phyloP scores from a whole-genome alignment of 78 protist species.

The Cyanophora paradoxa region DNA sequence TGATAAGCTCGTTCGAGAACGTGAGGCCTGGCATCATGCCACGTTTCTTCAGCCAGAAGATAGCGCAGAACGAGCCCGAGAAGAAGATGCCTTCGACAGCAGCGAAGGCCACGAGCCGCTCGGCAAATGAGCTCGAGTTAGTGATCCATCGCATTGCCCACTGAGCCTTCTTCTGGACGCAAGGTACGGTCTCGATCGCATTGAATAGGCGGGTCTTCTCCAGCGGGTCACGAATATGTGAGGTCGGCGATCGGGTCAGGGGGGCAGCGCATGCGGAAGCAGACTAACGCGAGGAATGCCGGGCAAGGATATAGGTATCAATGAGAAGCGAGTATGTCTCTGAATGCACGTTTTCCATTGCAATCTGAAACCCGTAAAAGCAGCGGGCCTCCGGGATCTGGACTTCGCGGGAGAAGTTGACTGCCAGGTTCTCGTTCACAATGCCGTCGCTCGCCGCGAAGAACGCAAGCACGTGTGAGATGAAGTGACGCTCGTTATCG shows the following conservation, averaged over 20 bases:
- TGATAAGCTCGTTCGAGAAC: conserved; percentile 92
- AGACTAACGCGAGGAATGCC: no score
- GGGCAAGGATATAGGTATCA: conserved; percentile 93
- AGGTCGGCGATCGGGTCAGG: no score
- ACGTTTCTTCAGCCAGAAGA: conserved; percentile 97
- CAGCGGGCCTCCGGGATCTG: conserved; percentile 96
- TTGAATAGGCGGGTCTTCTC: conserved; percentile 72
- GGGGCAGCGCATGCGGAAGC: no score
- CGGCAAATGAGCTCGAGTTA: conserved; percentile 64
- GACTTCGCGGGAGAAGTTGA: conserved; percentile 82
- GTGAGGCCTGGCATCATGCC: conserved; percentile 83
- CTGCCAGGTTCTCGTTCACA: conserved; percentile 92
- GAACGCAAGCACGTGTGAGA: conserved; percentile 90
- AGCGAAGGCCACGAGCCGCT: conserved; percentile 94
- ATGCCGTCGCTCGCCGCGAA: conserved; percentile 97
- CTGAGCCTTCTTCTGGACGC: conserved; percentile 88
- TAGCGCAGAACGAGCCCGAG: conserved; percentile 91
- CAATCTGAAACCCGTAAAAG: conserved; percentile 96
- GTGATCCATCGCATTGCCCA: conserved; percentile 95
- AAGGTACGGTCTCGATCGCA: conserved; percentile 88
- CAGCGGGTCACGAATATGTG: neutral
- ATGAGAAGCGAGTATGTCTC: conserved; percentile 89
- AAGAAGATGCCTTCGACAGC: conserved; percentile 98
- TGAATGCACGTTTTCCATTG: conserved; percentile 92
- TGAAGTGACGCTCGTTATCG: conserved; percentile 84